Percentiles rank a stretch among this genome's conserved stretches.
These are phyloP conservation scores for Bolboschoenus planiculmis DNA, from an alignment of 176 grass and related monocot species.

Conservation along the genomic window DNA sequence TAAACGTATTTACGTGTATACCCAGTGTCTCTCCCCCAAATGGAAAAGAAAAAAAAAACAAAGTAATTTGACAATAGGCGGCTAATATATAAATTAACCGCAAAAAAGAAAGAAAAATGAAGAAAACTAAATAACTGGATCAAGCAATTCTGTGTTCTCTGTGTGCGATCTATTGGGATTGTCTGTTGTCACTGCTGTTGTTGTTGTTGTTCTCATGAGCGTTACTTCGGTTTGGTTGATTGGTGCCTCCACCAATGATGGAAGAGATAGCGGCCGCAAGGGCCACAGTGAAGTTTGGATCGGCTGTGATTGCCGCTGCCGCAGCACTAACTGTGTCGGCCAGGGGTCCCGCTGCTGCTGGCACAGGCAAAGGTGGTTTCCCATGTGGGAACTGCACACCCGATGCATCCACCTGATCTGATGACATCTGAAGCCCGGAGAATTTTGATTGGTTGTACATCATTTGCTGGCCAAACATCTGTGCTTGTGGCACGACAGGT, in stretches of 20 bases:
- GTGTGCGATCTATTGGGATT: constrained; percentile 36
- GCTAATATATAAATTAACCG: constrained; percentile 12
- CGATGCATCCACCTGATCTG: constrained; percentile 25
- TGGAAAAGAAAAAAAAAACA: constrained; percentile 15
- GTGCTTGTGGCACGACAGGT: constrained; percentile 16
- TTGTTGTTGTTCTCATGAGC: constrained; percentile 25
- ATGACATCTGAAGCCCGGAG: constrained; percentile 63
- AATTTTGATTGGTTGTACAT: constrained; percentile 65
- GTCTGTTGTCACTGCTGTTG: constrained; percentile 24
- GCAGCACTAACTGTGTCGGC: constrained; percentile 61
- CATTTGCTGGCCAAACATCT: constrained; percentile 29
- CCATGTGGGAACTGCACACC: constrained; percentile 28
- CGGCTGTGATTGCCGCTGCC: constrained; percentile 61
- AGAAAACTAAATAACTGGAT: constrained; percentile 8
- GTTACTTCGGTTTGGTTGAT: constrained; percentile 18
- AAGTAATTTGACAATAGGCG: constrained; percentile 21
- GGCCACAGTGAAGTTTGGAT: constrained; percentile 83
- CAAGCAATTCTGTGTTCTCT: constrained; percentile 24
- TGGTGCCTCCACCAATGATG: constrained; percentile 45
- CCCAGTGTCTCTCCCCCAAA: constrained; percentile 13
- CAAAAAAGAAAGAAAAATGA: not conserved
- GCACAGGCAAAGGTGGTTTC: constrained; percentile 19
- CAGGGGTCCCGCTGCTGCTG: not conserved
- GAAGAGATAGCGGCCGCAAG: constrained; percentile 82
- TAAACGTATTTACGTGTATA: constrained; percentile 19